Evolutionary conservation across 208 protist species (phyloP), one percentile per base, ranked within the genome.

Genomic region (Leishmania braziliensis): DNA sequence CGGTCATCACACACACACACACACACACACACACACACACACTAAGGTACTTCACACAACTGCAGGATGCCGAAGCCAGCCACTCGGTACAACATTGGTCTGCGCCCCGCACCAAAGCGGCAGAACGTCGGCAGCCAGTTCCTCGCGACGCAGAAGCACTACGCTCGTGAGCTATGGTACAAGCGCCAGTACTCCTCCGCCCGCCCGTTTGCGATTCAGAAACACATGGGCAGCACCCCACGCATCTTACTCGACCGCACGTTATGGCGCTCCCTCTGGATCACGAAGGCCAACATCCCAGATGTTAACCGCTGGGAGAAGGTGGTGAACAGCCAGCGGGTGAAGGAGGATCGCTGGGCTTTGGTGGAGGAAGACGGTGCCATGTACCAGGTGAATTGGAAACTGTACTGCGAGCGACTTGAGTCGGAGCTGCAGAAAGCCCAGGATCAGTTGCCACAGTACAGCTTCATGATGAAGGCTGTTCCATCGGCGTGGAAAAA

Each of bases 401-500:
- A 93, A 79, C 79, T 98, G 79, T 98, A 98, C 86, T 93, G 93
- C 78, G 92, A 98, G 78, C 88, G 95, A 26, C 77, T 98, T 8
- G 90, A 98, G 77, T 95, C 92, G 43, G 95, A 98, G 78, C 90
- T 98, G 73, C 88, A 92, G 76, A 91, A 84, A 50, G 88, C 92
- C 56, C 90, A 95, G 76, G 93, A 98, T 62, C 86, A 89, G 75
- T 81, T 98, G 75, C 95, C 93, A n/a, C 92, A 96, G 84, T 97
- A 94, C 77, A 91, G 86, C 51, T 84, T 96, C 46, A 76, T 93
- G 48, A 96, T 98, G 91, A 92, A 93, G 43, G 91, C 92, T n/a
- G 92, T 95, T 12, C 95, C 95, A 18, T 93, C 92, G n/a, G 81
- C 85, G 20, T 98, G 95, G 95, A 97, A 97, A 86, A 98, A 98